Conservation (phyloP, 2,329 filamentous ascomycete genomes). For the Penicillium sp. region DNA sequence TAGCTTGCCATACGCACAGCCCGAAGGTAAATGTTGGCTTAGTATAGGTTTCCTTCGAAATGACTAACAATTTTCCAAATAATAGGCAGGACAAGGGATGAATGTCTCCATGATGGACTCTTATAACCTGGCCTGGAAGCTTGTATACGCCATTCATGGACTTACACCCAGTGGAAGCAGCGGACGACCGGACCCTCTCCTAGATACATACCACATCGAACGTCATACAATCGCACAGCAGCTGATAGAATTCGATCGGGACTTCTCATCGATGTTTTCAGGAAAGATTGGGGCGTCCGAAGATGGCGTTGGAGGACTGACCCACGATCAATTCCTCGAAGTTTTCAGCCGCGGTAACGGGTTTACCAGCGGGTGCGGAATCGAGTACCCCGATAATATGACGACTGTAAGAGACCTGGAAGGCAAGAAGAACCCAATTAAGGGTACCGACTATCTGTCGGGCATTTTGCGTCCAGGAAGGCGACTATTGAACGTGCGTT, state of each 20-base stretch:
- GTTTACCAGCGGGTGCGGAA: constrained; percentile 41
- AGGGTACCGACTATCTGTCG: constrained; percentile 34
- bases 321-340: constrained; percentile 36
- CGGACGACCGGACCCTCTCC: constrained; percentile 23
- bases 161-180: constrained; percentile 26
- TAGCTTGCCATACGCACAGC: constrained; percentile 74
- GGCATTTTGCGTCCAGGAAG: constrained; percentile 37
- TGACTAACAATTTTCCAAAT: background rate
- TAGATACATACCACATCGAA: constrained; percentile 40
- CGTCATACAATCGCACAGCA: constrained; percentile 38
- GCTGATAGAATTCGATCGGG: constrained; percentile 41
- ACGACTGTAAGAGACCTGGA: constrained; percentile 25
- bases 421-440: constrained; percentile 23
- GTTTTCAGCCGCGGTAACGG: constrained; percentile 38
- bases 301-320: constrained; percentile 25
- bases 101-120: constrained; percentile 70
- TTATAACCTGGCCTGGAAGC: constrained; percentile 44
- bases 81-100: constrained; percentile 70
- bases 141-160: constrained; percentile 37
- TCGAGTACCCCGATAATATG: constrained; percentile 36
- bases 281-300: constrained; percentile 34
- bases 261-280: constrained; percentile 41
- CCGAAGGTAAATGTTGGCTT: constrained; percentile 51
- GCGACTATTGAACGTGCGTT: constrained; percentile 32
- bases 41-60: background rate